Evolutionary conservation across 176 grass and related monocot genomes (phyloP).

Genomic region (Alloteropsis semialata): DNA sequence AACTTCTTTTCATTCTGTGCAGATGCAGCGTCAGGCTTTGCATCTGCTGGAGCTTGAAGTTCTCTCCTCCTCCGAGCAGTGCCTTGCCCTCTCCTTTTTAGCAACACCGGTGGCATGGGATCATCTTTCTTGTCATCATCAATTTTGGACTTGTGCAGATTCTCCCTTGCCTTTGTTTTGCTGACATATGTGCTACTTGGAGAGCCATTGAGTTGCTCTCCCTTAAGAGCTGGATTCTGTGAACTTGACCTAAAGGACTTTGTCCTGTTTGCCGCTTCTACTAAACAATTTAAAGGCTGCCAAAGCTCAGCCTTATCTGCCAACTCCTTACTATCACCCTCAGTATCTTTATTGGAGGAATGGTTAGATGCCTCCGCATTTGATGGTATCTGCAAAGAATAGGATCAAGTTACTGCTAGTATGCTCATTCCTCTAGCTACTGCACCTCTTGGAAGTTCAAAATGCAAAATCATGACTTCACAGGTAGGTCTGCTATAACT

Average conservation of each 20-base stretch:
- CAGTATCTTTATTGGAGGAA: conserved; percentile 43
- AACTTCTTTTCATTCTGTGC: conserved; percentile 49
- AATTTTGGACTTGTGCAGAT: conserved; percentile 41
- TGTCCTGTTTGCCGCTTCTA: conserved; percentile 78
- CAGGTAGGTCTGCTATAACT: neutral
- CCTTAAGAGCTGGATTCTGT: conserved; percentile 50
- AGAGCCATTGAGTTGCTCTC: conserved; percentile 43
- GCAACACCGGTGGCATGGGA: conserved; percentile 15
- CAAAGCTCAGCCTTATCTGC: conserved; percentile 64
- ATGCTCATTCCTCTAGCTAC: conserved; percentile 25
- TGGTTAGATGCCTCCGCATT: conserved; percentile 50
- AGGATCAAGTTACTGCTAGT: neutral
- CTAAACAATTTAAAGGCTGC: conserved; percentile 84
- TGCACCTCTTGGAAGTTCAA: neutral
- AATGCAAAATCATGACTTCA: conserved; percentile 12
- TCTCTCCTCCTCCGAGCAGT: conserved; percentile 41
- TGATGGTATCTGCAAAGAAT: conserved; percentile 49
- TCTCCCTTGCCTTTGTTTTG: conserved; percentile 53
- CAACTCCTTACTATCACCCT: conserved; percentile 38
- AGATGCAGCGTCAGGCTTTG: conserved; percentile 28
- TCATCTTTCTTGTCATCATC: conserved; percentile 60
- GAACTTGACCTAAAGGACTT: conserved; percentile 53
- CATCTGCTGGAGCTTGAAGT: conserved; percentile 24
- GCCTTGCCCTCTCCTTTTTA: conserved; percentile 43
- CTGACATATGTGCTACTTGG: conserved; percentile 28